Conservation (phyloP, 2,329 filamentous ascomycete genomes). For the Calonectria crousiana region DNA sequence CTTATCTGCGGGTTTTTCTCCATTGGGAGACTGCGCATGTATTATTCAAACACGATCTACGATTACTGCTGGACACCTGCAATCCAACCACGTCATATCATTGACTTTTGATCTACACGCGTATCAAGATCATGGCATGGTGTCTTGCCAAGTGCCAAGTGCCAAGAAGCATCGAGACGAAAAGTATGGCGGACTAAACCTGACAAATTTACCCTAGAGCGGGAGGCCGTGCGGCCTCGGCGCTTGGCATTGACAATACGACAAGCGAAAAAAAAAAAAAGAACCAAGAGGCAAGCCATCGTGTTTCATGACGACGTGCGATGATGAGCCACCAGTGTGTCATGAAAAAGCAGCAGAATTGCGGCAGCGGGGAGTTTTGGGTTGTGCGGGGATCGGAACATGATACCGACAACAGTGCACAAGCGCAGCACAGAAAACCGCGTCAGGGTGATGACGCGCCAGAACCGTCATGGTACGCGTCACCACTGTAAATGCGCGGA, state of each 20-base stretch:
- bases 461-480: not conserved
- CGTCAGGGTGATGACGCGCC: slow-evolving; percentile 10
- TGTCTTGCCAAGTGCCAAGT: not conserved
- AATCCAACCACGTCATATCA: not conserved
- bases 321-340: not conserved
- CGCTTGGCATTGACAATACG: not conserved
- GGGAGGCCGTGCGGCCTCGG: not conserved
- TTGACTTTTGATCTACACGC: not conserved
- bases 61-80: not conserved
- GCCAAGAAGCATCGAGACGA: not conserved
- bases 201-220: not conserved
- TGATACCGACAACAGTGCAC: not conserved
- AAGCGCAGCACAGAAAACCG: not conserved
- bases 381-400: not conserved
- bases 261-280: not conserved
- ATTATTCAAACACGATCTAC: not conserved
- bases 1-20: not conserved
- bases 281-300: not conserved
- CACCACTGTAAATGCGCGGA: not conserved
- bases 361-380: not conserved
- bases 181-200: not conserved
- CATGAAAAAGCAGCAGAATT: not conserved
- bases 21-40: not conserved
- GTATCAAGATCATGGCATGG: not conserved
- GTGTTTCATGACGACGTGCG: not conserved